Evolutionary conservation across 2,329 filamentous ascomycete species (phyloP).

Genomic region (Aspergillus candidus): DNA sequence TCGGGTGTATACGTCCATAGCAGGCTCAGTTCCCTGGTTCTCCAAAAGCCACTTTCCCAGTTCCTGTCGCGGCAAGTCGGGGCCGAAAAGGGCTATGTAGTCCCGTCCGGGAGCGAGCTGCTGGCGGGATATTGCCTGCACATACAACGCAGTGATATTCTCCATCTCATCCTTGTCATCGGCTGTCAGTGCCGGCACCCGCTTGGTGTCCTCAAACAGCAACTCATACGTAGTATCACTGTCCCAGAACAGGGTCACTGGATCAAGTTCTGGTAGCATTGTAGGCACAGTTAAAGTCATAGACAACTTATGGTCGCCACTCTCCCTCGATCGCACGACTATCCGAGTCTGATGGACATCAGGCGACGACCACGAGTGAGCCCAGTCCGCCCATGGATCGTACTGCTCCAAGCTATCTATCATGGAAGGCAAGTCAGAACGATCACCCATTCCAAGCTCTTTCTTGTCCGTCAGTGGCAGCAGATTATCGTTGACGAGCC

Average conservation of each 20-base stretch:
- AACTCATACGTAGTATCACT: slow-evolving; percentile 16
- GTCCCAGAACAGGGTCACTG: slow-evolving; percentile 27
- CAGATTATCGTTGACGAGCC: slow-evolving; percentile 70
- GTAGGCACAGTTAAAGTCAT: slow-evolving; percentile 20
- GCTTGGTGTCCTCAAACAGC: slow-evolving; percentile 12
- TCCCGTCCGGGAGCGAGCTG: slow-evolving; percentile 10
- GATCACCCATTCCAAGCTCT: slow-evolving; percentile 13
- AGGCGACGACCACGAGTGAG: slow-evolving; percentile 20
- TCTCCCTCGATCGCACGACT: slow-evolving; percentile 11
- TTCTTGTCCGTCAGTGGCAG: slow-evolving; percentile 51
- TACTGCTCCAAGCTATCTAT: slow-evolving; percentile 22
- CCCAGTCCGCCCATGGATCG: slow-evolving; percentile 27
- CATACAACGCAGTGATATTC: slow-evolving; percentile 25
- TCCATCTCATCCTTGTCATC: slow-evolving; percentile 26
- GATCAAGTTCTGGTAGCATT: slow-evolving; percentile 11
- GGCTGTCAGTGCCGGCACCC: slow-evolving; percentile 3
- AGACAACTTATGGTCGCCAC: slow-evolving; percentile 9
- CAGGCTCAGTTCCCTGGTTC: slow-evolving; percentile 18
- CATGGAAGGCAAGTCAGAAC: slow-evolving; percentile 15
- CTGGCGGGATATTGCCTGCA: slow-evolving; percentile 18
- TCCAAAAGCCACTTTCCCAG: slow-evolving; percentile 17
- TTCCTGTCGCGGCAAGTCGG: slow-evolving; percentile 12
- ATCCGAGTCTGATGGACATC: slow-evolving; percentile 20
- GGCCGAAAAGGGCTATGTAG: slow-evolving; percentile 24
- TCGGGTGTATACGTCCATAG: slow-evolving; percentile 17